Evolutionary conservation across 176 grass and related monocot species (phyloP).

Genomic region (Eragrostis curvula): DNA sequence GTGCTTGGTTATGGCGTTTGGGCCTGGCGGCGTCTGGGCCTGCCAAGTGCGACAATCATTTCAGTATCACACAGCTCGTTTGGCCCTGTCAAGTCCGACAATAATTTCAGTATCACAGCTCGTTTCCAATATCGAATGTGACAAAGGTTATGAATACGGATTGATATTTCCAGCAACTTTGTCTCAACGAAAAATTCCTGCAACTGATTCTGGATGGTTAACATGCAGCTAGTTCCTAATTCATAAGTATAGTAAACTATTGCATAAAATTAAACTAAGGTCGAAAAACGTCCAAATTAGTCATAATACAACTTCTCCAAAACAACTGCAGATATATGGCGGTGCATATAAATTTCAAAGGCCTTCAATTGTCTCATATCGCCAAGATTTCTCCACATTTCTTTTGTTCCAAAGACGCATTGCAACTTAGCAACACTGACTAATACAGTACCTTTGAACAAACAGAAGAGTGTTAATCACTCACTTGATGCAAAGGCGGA

Average conservation of each 20-base stretch:
- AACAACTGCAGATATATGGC: too few species aligned
- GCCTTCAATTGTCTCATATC: too few species aligned
- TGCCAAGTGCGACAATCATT: not conserved
- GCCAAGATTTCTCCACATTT: not conserved
- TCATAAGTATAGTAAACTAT: too few species aligned
- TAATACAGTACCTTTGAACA: not conserved
- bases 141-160: not conserved
- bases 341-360: too few species aligned
- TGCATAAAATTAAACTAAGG: too few species aligned
- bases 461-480: not conserved
- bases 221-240: too few species aligned
- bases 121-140: not conserved
- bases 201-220: too few species aligned
- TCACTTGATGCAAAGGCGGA: not conserved
- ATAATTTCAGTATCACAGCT: not conserved
- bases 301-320: too few species aligned
- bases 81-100: too few species aligned
- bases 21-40: not conserved
- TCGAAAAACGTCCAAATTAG: too few species aligned
- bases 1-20: not conserved
- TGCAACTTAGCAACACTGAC: not conserved
- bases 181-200: too few species aligned
- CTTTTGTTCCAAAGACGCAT: not conserved
- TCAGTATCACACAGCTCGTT: not conserved
- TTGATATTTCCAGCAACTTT: too few species aligned